Percentiles rank a stretch among this genome's conserved stretches.
These are phyloP conservation scores for Akanthomyces lecanii DNA, from an alignment of 2,329 filamentous ascomycete species.

Conservation along the genomic window DNA sequence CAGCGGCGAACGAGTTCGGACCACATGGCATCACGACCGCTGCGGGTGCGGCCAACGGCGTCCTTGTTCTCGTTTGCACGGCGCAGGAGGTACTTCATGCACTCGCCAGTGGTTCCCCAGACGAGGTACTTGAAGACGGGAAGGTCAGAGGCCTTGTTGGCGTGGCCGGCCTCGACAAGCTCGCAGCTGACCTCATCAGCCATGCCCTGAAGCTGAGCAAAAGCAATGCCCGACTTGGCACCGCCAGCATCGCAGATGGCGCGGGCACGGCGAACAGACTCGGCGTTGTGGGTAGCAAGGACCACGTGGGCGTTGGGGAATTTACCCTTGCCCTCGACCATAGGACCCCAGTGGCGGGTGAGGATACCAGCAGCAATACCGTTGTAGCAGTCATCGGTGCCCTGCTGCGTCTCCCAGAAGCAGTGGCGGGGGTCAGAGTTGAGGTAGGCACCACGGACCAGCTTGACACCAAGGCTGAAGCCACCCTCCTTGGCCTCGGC, in stretches of 20 bases:
- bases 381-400: constrained; percentile 71
- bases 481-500: constrained; percentile 51
- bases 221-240: constrained; percentile 37
- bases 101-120: constrained; percentile 71
- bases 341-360: constrained; percentile 42
- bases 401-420: constrained; percentile 67
- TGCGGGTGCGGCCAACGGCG: constrained; percentile 59
- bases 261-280: constrained; percentile 59
- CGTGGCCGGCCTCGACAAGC: constrained; percentile 39
- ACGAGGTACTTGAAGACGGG: constrained; percentile 68
- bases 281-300: constrained; percentile 78
- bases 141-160: constrained; percentile 32
- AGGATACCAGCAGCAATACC: constrained; percentile 64
- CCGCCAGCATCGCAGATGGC: constrained; percentile 44
- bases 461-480: constrained; percentile 68
- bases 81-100: constrained; percentile 73
- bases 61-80: constrained; percentile 66
- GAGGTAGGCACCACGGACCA: constrained; percentile 72
- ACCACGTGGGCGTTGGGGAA: constrained; percentile 63
- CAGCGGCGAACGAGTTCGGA: constrained; percentile 55
- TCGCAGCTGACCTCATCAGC: constrained; percentile 83
- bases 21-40: constrained; percentile 60
- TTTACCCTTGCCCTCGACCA: constrained; percentile 32
- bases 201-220: constrained; percentile 85
- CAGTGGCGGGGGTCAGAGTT: constrained; percentile 64